Percentiles rank a stretch among this genome's conserved stretches.
Evolutionary conservation across 2,329 filamentous ascomycete species (phyloP).

Genomic region (Claviceps africana): DNA sequence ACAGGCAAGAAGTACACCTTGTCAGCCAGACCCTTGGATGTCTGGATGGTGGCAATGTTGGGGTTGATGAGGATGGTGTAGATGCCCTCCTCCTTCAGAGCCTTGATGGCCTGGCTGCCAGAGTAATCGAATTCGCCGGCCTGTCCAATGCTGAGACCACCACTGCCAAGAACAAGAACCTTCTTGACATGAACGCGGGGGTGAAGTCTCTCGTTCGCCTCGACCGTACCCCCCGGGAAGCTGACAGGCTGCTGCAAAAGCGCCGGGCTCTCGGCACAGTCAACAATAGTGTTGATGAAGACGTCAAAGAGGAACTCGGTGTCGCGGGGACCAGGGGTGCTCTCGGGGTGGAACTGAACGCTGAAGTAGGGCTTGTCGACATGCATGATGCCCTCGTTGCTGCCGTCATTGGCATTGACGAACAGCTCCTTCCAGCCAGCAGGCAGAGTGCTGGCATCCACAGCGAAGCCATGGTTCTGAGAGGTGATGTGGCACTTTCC

Average conservation of each 20-base stretch:
- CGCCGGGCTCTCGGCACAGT: conserved; percentile 52
- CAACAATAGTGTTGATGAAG: conserved; percentile 73
- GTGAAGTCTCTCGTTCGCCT: conserved; percentile 63
- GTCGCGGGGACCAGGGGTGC: conserved; percentile 85
- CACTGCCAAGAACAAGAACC: conserved; percentile 83
- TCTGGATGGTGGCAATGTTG: conserved; percentile 98
- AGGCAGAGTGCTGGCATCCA: conserved; percentile 64
- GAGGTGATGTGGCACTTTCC: conserved; percentile 98
- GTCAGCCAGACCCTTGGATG: conserved; percentile 91
- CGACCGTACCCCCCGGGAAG: conserved; percentile 74
- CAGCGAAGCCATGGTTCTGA: conserved; percentile 94
- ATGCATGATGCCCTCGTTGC: conserved; percentile 95
- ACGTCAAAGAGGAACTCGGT: conserved; percentile 96
- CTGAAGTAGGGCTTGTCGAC: conserved; percentile 81
- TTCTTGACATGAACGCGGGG: conserved; percentile 82
- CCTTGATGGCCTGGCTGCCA: conserved; percentile 96
- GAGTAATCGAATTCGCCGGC: conserved; percentile 99
- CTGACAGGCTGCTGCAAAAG: conserved; percentile 59
- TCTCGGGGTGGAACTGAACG: conserved; percentile 98
- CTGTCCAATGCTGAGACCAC: conserved; percentile 92
- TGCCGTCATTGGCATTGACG: conserved; percentile 94
- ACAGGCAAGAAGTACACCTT: conserved; percentile 98
- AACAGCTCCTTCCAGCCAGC: conserved; percentile 85
- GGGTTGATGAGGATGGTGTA: conserved; percentile 98
- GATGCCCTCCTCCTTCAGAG: conserved; percentile 91